Percentiles rank a stretch among this genome's conserved stretches.
Conservation (phyloP, 805 yeast genomes). For the Candida suzukii region DNA sequence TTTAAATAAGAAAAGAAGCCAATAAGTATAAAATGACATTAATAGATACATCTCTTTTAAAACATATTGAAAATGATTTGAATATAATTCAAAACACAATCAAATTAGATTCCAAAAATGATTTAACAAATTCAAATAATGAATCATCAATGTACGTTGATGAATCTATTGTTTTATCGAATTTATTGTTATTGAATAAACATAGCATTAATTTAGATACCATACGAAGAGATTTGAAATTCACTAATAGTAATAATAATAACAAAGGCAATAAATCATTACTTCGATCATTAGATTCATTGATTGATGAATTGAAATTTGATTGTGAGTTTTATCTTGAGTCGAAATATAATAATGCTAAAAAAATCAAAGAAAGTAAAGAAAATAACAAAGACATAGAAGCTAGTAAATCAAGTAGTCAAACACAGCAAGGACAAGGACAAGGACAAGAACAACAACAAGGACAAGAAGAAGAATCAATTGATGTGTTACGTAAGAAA, state of each 20-base stretch:
- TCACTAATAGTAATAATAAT: neutral
- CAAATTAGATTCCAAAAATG: neutral
- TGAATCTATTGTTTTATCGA: neutral
- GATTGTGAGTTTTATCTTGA: neutral
- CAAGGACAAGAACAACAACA: neutral
- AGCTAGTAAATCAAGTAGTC: neutral
- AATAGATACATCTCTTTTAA: neutral
- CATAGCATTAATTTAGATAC: neutral
- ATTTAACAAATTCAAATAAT: neutral
- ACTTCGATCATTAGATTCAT: neutral
- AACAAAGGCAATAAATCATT: neutral
- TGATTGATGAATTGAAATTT: neutral
- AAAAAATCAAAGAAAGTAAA: neutral
- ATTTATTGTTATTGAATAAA: neutral
- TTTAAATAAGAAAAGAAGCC: too few relatives aligned
- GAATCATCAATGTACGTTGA: neutral
- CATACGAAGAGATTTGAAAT: neutral
- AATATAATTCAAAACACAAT: neutral
- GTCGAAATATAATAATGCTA: neutral
- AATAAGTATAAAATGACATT: too few relatives aligned
- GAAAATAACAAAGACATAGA: neutral
- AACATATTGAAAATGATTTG: neutral
- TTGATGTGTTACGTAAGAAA: constrained; percentile 20
- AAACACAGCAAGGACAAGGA: neutral
- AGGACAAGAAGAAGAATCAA: constrained; percentile 15